phyloP scores from a whole-genome alignment of 2,329 filamentous ascomycete species.

The Penicillium brasilianum region DNA sequence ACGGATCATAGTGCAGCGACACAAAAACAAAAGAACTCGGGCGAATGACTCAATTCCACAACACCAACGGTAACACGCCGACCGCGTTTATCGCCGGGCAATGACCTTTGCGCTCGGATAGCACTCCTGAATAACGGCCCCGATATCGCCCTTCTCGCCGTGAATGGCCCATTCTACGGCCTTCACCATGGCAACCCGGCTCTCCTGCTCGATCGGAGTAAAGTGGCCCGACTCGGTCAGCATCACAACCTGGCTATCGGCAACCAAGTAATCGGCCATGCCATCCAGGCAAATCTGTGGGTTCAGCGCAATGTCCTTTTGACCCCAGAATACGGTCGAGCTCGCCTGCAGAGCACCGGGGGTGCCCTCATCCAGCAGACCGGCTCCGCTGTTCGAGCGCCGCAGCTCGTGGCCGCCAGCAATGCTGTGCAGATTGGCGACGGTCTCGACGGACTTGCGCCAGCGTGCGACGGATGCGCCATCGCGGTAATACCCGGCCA shows the following conservation, averaged over 20 bases:
- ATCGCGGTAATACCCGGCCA: conserved; percentile 61
- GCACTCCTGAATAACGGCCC: conserved; percentile 32
- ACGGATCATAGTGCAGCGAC: neutral
- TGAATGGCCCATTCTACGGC: conserved; percentile 46
- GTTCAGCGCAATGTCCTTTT: conserved; percentile 58
- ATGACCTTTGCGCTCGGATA: conserved; percentile 42
- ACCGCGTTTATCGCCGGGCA: conserved; percentile 38
- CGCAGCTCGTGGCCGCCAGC: conserved; percentile 37
- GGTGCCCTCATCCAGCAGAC: conserved; percentile 52
- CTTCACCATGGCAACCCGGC: conserved; percentile 49
- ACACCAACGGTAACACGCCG: neutral
- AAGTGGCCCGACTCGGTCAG: conserved; percentile 60
- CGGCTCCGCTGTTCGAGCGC: conserved; percentile 45
- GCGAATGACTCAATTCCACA: neutral
- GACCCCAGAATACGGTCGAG: conserved; percentile 60
- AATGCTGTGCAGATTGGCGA: conserved; percentile 55
- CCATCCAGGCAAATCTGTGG: conserved; percentile 57
- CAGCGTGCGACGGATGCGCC: conserved; percentile 52
- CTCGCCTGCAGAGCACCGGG: conserved; percentile 56
- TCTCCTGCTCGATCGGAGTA: conserved; percentile 55
- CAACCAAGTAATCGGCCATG: conserved; percentile 57
- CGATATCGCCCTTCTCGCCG: conserved; percentile 46
- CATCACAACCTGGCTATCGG: conserved; percentile 56
- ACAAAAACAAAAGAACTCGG: neutral
- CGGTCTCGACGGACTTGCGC: conserved; percentile 58